Evolutionary conservation across 2,329 filamentous ascomycete genomes (phyloP).

Genomic region (Alternaria postmessia): DNA sequence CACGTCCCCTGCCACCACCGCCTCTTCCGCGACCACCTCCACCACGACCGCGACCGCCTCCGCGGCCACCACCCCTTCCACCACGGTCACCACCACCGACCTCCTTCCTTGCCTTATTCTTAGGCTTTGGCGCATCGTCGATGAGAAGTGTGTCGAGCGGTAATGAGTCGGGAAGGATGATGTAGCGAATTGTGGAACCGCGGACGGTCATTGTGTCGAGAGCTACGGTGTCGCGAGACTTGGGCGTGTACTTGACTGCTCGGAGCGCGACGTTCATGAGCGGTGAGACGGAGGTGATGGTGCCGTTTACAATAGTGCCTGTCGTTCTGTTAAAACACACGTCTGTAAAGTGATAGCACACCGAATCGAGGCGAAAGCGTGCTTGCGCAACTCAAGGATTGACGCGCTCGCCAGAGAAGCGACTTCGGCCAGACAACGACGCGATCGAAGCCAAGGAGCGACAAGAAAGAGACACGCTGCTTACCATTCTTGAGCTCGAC

Average conservation of each 20-base stretch:
- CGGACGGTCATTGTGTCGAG: conserved; percentile 97
- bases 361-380: background rate
- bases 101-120: conserved; percentile 99
- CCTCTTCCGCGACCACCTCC: conserved; percentile 52
- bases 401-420: background rate
- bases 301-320: conserved; percentile 97
- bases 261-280: conserved; percentile 98
- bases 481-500: conserved; percentile 98
- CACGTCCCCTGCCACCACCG: conserved; percentile 53
- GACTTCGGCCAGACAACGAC: background rate
- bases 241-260: conserved; percentile 94
- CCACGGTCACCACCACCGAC: conserved; percentile 59
- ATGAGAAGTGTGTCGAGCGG: conserved; percentile 94
- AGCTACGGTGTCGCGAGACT: conserved; percentile 83
- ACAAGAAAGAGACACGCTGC: conserved; percentile 16
- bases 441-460: background rate
- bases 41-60: conserved; percentile 54
- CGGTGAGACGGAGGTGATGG: conserved; percentile 93
- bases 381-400: conserved; percentile 8
- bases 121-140: conserved; percentile 96
- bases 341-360: background rate
- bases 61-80: conserved; percentile 42
- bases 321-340: conserved; percentile 2
- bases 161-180: conserved; percentile 93
- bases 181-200: conserved; percentile 94